Evolutionary conservation across 768 basidiomycete genomes (phyloP), one percentile per base, ranked within the genome.

Genomic region (Trametes maxima): DNA sequence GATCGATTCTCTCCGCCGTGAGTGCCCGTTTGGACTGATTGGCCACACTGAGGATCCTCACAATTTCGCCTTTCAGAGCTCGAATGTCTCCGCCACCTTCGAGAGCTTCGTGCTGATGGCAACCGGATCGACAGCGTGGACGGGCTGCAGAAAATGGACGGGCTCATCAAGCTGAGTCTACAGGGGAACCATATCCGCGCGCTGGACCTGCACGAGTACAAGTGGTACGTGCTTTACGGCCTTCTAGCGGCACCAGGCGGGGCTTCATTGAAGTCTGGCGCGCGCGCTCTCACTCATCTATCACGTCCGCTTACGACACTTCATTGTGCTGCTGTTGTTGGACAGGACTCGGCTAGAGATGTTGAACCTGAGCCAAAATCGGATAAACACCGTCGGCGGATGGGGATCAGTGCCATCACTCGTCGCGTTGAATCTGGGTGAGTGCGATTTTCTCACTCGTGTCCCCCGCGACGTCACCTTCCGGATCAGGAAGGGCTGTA

Each of bases 41-140:
- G 40, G 36, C 33, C 5, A 19, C 16, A 14, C 11, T 56, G 54
- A 28, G 40, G 46, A 44, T 45, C 50, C 36, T 49, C 46, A 52
- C 28, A 19, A 36, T 10, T 53, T 16, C 59, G 57, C 51, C 49
- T 60, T 65, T 35, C 71, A 97, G 95, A 97, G 72, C 79, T 98
- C 28, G 82, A 84, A 62, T 92, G 90, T 72, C 82, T 98, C 57
- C 82, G 85, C 62, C 93, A 92, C 71, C 78, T 98, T 57, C 85
- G 93, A 37, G 94, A 98, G 72, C 84, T 99, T 55, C 89, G 85
- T 57, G 90, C 91, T n/a, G 94, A 98, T 71, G 83, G 85, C 53
- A 98, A 98, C 76, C 80, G 79, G 71, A 88, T 99, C 65, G 75
- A 72, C 17, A 85, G 81, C 69, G 67, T 93, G 16, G 86, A 89